phyloP scores from a whole-genome alignment of 2,329 filamentous ascomycete species.

The Colletotrichum euphorbiae region DNA sequence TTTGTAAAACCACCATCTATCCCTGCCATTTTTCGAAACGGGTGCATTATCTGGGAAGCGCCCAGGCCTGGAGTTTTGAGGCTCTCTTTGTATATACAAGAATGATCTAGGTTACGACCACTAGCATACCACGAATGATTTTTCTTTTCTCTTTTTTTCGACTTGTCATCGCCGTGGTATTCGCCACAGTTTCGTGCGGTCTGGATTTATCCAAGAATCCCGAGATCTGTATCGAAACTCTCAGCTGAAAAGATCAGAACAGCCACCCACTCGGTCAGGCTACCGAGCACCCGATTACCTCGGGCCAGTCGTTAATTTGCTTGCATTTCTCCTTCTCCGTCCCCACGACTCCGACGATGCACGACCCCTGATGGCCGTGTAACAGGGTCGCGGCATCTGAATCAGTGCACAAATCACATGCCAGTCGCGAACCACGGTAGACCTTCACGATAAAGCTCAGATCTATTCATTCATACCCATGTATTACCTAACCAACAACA shows the following conservation, averaged over 20 bases:
- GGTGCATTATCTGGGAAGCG: conserved; percentile 18
- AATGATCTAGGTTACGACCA: conserved; percentile 24
- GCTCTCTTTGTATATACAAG: conserved; percentile 36
- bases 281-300: not conserved
- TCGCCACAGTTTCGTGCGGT: no score
- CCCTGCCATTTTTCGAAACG: conserved; percentile 30
- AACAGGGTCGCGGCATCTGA: not conserved
- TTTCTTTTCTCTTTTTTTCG: not conserved
- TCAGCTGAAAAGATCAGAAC: no score
- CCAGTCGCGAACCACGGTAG: not conserved
- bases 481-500: conserved; percentile 36
- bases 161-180: not conserved
- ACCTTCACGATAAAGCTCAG: conserved; percentile 6
- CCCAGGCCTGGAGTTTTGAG: conserved; percentile 33
- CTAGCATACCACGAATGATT: conserved; percentile 33
- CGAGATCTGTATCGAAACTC: no score
- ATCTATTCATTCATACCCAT: conserved; percentile 36
- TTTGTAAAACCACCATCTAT: conserved; percentile 17
- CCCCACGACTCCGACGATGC: not conserved
- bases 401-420: conserved; percentile 10
- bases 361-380: conserved; percentile 11
- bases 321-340: not conserved
- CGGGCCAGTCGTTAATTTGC: no score
- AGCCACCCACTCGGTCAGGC: no score
- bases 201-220: no score